A percentile compares a stretch with the other conserved stretches of the same genome.
Evolutionary conservation across 192 early-diverging fungal species (phyloP).

Genomic region (Geosiphon pyriformis): DNA sequence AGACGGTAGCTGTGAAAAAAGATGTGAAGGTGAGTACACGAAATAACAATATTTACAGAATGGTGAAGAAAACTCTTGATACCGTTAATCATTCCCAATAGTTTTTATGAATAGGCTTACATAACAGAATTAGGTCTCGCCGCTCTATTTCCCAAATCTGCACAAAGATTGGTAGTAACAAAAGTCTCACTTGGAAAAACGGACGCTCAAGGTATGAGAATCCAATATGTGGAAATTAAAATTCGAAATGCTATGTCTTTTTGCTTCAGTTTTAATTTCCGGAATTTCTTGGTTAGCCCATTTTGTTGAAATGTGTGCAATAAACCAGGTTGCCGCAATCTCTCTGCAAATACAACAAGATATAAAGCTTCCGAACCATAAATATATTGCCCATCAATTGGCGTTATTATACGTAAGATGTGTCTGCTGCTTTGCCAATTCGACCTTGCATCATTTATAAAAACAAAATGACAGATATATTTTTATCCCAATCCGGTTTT

Average conservation of each 20-base stretch:
- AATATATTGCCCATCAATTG: constrained; percentile 51
- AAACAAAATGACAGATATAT: background rate
- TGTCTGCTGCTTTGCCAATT: too few species aligned
- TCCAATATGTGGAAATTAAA: background rate
- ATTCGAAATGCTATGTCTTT: background rate
- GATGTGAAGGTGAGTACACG: constrained; percentile 24
- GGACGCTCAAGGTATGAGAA: background rate
- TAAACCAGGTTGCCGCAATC: constrained; percentile 46
- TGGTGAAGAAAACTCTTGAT: background rate
- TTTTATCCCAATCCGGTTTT: background rate
- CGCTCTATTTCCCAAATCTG: constrained; percentile 39
- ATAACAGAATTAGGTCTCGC: constrained; percentile 33
- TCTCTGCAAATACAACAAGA: constrained; percentile 47
- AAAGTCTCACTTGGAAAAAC: constrained; percentile 22
- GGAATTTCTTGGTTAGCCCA: constrained; percentile 29
- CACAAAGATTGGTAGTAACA: constrained; percentile 31
- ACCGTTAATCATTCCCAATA: background rate
- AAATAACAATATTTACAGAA: background rate
- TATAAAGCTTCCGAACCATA: constrained; percentile 42
- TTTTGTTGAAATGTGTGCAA: constrained; percentile 36
- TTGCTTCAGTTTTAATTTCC: background rate
- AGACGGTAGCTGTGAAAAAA: constrained; percentile 12
- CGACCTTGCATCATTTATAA: background rate
- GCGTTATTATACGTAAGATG: constrained; percentile 51
- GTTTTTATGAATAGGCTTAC: constrained; percentile 24